These are phyloP conservation scores for Catunica adiposa DNA, from an alignment of 2,329 filamentous ascomycete species.

Conservation along the genomic window DNA sequence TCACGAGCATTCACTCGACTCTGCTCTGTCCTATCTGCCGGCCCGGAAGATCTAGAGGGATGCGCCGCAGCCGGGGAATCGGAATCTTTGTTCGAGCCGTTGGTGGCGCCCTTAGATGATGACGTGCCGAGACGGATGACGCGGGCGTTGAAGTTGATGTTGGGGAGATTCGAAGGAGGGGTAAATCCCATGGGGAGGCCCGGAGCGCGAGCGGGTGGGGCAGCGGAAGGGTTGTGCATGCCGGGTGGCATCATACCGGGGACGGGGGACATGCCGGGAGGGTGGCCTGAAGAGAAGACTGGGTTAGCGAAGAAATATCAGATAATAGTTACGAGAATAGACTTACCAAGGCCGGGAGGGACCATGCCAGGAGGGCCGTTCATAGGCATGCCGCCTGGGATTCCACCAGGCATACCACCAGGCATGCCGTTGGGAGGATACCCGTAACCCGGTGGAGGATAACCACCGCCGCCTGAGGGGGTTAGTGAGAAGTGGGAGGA, in stretches of 20 bases:
- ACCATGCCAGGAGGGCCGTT: constrained; percentile 48
- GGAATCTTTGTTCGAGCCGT: constrained; percentile 27
- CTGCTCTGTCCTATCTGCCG: constrained; percentile 42
- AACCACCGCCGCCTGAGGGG: constrained; percentile 24
- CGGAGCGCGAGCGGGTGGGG: constrained; percentile 64
- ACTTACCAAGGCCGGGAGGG: constrained; percentile 68
- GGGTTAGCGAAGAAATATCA: not conserved
- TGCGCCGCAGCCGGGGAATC: constrained; percentile 23
- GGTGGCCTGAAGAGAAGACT: constrained; percentile 41
- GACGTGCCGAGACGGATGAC: constrained; percentile 84
- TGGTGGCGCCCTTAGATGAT: constrained; percentile 39
- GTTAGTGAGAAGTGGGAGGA: not conserved
- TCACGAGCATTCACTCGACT: constrained; percentile 52
- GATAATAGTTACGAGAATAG: not conserved
- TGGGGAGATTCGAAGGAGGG: constrained; percentile 78
- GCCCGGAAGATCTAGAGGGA: not conserved
- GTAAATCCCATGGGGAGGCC: constrained; percentile 73
- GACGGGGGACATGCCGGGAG: constrained; percentile 63
- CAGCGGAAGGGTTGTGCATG: constrained; percentile 55
- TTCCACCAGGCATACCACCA: constrained; percentile 2
- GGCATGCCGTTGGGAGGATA: constrained; percentile 45
- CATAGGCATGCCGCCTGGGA: constrained; percentile 17
- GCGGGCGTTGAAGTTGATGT: constrained; percentile 95
- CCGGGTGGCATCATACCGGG: constrained; percentile 68
- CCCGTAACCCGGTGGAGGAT: constrained; percentile 53